Evolutionary conservation across 2,329 filamentous ascomycete species (phyloP), one percentile per base, ranked within the genome.

Genomic region (Alternaria brassicae): DNA sequence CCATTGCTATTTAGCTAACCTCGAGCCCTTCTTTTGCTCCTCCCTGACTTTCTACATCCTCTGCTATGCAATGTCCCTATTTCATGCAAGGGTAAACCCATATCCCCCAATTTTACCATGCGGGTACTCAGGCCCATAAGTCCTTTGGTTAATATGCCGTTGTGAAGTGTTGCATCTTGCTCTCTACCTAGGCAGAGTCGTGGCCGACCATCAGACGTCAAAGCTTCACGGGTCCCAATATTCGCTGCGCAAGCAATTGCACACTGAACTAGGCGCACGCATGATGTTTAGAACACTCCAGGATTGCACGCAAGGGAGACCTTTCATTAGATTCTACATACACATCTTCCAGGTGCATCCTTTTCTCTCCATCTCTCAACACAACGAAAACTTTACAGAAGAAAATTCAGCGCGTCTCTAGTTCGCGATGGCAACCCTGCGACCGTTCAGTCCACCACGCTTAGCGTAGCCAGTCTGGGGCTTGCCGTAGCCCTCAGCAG

Each of bases 391-490:
- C 27, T 34, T 47, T 34, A 36, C 30, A 48, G 28, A 12, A 48
- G 44, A 48, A 47, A 21, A 36, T 9, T 19, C 7, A 13, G 15
- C 3, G n/a, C 30, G 10, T 25, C 27, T 27, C 9, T 48, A 48
- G 17, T 48, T 32, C 19, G 30, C 53, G n/a, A 61, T 60, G 23
- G 19, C 37, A 12, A 40, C 15, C 44, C 63, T 65, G 49, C 69
- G 64, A 51, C 68, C 55, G 23, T 69, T 59, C 48, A 72, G 57
- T 51, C 65, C 68, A 53, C 68, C 61, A 41, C 69, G 68, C 61
- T 66, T 69, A 25, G 62, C 53, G 40, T 66, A 71, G n/a, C 65
- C 66, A 28, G 44, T 30, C 21, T 37, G 39, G 39, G 53, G 30
- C n/a, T 56, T 49, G n/a, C 37, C 28, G 28, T 56, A 56, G 17